These are phyloP conservation scores for Candida stauntonica DNA, from an alignment of 805 yeast species.

Conservation along the genomic window DNA sequence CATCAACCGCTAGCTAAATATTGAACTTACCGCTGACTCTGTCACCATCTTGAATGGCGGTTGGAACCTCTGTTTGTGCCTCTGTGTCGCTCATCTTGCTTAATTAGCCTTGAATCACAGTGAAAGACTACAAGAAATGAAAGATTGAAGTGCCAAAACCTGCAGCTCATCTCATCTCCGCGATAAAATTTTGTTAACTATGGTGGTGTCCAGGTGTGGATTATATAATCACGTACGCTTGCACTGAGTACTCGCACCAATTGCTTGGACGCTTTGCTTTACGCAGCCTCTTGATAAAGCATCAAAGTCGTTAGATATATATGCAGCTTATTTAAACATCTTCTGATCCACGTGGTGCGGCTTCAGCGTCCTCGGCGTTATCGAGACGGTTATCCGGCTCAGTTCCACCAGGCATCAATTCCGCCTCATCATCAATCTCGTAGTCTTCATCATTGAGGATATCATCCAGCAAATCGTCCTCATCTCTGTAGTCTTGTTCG, in stretches of 20 bases:
- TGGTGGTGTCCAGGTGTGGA: background rate
- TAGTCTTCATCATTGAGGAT: slow-evolving; percentile 24
- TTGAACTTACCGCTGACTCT: slow-evolving; percentile 24
- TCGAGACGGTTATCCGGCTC: slow-evolving; percentile 8
- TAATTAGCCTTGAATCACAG: background rate
- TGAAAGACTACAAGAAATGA: too few species aligned
- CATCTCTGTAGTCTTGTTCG: slow-evolving; percentile 23
- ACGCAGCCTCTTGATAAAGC: too few species aligned
- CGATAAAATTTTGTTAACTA: background rate
- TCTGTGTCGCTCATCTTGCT: slow-evolving; percentile 3
- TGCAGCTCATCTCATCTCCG: background rate
- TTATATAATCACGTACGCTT: background rate
- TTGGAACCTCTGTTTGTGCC: background rate
- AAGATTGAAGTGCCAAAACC: too few species aligned
- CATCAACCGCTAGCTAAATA: background rate
- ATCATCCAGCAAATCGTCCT: slow-evolving; percentile 23
- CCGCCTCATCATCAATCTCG: slow-evolving; percentile 25
- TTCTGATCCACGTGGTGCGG: slow-evolving; percentile 1
- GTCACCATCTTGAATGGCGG: slow-evolving; percentile 16
- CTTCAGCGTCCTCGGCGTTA: slow-evolving; percentile 2
- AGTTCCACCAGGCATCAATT: slow-evolving; percentile 7
- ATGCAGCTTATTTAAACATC: background rate
- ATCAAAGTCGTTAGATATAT: background rate
- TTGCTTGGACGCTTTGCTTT: too few species aligned
- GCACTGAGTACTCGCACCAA: too few species aligned